Conservation (phyloP, 768 basidiomycete genomes). For the Auriscalpium vulgare region DNA sequence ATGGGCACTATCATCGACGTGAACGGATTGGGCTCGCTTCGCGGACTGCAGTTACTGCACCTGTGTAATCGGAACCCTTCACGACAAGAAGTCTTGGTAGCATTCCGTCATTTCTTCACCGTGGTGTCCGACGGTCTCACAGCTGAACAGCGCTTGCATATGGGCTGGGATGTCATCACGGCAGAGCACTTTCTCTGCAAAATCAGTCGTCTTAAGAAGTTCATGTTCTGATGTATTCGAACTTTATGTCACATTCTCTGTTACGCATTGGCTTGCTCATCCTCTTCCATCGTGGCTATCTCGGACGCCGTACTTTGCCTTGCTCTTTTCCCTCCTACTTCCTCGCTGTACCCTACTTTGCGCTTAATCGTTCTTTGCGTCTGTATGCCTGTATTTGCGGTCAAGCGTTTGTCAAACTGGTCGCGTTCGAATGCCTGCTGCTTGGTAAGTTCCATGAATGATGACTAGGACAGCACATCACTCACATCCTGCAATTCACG, state of each 20-base stretch:
- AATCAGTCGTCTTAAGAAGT: neutral
- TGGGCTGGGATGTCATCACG: neutral
- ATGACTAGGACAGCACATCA: neutral
- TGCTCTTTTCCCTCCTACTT: too few relatives aligned
- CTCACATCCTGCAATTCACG: neutral
- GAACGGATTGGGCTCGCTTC: neutral
- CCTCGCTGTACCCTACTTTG: neutral
- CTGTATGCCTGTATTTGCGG: neutral
- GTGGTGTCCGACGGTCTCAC: neutral
- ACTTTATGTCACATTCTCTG: too few relatives aligned
- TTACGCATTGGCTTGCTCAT: too few relatives aligned
- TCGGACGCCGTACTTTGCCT: too few relatives aligned
- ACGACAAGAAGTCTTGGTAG: neutral
- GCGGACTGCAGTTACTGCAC: neutral
- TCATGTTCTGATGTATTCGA: too few relatives aligned
- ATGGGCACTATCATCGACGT: neutral
- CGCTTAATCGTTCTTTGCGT: neutral
- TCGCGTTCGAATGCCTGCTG: neutral
- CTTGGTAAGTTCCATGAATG: neutral
- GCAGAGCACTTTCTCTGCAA: neutral
- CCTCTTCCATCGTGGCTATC: too few relatives aligned
- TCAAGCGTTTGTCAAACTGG: neutral
- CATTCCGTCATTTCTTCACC: neutral
- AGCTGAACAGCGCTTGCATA: neutral
- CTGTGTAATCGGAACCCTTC: neutral